A percentile compares a stretch with the other conserved stretches of the same genome.
Conservation (phyloP, 495 filamentous ascomycete species). For the Neurospora sp. region DNA sequence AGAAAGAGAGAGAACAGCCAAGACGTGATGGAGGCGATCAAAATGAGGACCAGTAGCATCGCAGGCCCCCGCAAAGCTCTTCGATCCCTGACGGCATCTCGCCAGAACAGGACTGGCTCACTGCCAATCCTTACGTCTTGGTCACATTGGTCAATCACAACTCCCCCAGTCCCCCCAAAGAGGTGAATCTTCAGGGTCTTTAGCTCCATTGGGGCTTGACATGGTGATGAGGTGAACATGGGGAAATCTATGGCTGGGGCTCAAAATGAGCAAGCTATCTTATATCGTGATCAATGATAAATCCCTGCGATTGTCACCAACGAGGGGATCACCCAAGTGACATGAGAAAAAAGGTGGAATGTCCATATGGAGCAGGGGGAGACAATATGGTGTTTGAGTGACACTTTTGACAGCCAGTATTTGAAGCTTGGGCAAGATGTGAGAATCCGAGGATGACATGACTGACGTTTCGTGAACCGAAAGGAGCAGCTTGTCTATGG, state of each 20-base stretch:
- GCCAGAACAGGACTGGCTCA: not conserved
- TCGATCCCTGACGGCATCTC: not conserved
- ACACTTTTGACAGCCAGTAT: not conserved
- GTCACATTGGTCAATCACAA: not conserved
- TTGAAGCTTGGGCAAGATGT: not conserved
- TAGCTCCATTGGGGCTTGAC: not conserved
- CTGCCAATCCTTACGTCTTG: not conserved
- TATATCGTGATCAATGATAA: not conserved
- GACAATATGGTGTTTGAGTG: not conserved
- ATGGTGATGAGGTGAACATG: not conserved
- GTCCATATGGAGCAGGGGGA: not conserved
- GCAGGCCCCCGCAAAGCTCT: not conserved
- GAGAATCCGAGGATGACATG: not conserved
- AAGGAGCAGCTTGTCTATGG: not conserved
- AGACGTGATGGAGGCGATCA: not conserved
- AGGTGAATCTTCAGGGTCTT: not conserved
- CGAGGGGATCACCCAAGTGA: not conserved
- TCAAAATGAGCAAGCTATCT: not conserved
- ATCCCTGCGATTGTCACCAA: not conserved
- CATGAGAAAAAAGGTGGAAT: not conserved
- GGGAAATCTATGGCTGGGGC: not conserved
- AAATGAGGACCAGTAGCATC: not conserved
- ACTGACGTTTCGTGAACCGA: not conserved
- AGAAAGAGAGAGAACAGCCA: not conserved
- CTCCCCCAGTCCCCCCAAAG: not conserved